Base-by-base conservation (phyloP, 805 yeast genomes). In the Yamadazyma tumulicola region DNA sequence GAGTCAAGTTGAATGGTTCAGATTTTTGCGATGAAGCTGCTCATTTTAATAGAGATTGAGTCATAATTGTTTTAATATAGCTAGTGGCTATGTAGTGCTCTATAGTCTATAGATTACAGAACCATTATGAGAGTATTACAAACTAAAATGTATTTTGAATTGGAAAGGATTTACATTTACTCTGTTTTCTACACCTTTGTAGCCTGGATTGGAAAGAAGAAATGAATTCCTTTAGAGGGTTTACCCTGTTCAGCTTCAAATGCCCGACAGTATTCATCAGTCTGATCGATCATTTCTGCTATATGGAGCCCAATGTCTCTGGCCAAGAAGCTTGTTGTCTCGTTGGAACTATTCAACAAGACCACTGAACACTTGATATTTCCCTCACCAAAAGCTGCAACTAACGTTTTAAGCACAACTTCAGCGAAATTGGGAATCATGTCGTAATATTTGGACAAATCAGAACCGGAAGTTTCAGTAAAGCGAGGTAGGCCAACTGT, bases 281-380 rank as follows among this genome's bases (percentile, higher is more conserved):
- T 35, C 23, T 52, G 48, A n/a, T 63, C 69, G 16, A 52, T 45
- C 38, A 54, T 50, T 42, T 63, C 71, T 34, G 52, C 54, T n/a
- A 59, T 35, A 27, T 47, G 45, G 31, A 65, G 38, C 2, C 54
- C 55, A 10, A 48, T 48, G 32, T 59, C 59, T 22, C 51, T 55
- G 9, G 55, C 45, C 25, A 64, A 42, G 37, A 49, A 64, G 11
- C 44, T 40, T 34, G 55, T 59, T 20, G 61, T 54, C 26, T 64
- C 67, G 31, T 46, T 55, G 5, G 47, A 39, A 14, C 56, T 42
- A 27, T 54, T 57, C 34, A 67, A 41, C 7, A 67, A 40, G 4
- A 55, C 49, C 2, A 59, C 37, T 2, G 59, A 46, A 26, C 49
- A 59, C 35, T 51, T 54, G n/a, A 67, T 64, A 32, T 55, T 52